These are phyloP conservation scores for Leccinum subtestaceum DNA, from an alignment of 768 basidiomycete species.

Conservation along the genomic window DNA sequence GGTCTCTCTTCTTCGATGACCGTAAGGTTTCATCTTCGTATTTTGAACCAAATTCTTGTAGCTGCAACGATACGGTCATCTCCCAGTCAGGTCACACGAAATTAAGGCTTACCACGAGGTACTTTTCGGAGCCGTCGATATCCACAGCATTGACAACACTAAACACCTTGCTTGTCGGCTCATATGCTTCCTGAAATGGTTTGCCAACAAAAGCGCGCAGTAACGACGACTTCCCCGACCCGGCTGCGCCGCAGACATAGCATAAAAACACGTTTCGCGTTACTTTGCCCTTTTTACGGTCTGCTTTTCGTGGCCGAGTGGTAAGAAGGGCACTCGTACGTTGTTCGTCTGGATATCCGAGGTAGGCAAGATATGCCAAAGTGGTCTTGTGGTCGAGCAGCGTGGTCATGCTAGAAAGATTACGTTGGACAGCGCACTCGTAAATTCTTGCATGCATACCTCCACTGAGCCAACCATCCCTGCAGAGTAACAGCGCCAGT, in stretches of 20 bases:
- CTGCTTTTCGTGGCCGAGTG: slow-evolving; percentile 79
- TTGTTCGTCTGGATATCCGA: slow-evolving; percentile 81
- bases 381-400: slow-evolving; percentile 91
- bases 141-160: slow-evolving; percentile 95
- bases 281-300: slow-evolving; percentile 84
- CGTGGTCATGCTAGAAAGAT: slow-evolving; percentile 81
- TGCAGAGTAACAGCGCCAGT: slow-evolving; percentile 91
- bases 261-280: slow-evolving; percentile 89
- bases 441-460: slow-evolving; percentile 46
- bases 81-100: neutral
- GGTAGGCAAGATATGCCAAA: slow-evolving; percentile 90
- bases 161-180: slow-evolving; percentile 86
- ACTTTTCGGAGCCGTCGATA: slow-evolving; percentile 92
- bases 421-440: slow-evolving; percentile 1
- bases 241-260: slow-evolving; percentile 93
- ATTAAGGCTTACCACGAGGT: slow-evolving; percentile 78
- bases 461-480: slow-evolving; percentile 98
- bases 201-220: slow-evolving; percentile 85
- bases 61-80: slow-evolving; percentile 41
- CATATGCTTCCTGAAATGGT: slow-evolving; percentile 67
- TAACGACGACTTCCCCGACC: slow-evolving; percentile 91
- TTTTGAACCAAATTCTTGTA: slow-evolving; percentile 96
- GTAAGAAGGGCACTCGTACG: slow-evolving; percentile 84
- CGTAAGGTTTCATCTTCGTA: slow-evolving; percentile 90
- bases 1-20: slow-evolving; percentile 85